Base-by-base conservation (phyloP, 78 protist species). In the Polysphondylium violaceum region DNA sequence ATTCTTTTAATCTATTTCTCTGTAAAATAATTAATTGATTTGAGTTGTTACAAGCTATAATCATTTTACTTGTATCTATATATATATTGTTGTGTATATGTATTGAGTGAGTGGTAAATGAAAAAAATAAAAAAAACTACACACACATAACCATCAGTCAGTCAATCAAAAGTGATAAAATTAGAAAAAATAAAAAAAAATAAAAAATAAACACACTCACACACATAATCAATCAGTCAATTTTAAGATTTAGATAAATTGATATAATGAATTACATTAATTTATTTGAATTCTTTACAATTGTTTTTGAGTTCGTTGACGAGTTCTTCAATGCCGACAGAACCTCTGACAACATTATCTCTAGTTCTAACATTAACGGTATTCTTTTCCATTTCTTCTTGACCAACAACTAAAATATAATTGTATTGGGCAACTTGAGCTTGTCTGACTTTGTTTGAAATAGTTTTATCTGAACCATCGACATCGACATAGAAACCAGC, bases 341-440 rank as follows among this genome's bases (percentile, higher is more conserved):
- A 27, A 44, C 76, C 76, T 43, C 76, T 43, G 23, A 65, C 78
- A 25, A 31, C 23, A 72, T 50, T 50, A 44, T 88, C 98, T 51
- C 98, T 92, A 21, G 79, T 58, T 56, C 99, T 93, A 19, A 98
- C 79, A 85, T 75, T 95, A 69, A 97, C 98, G 2, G 97, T 92
- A 19, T 53, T 3, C 65, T 35, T 35, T n/a, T 38, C 94, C 31
- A 16, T 25, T 76, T 98, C 99, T 72, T 92, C 89, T 67, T 68
- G 47, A 17, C 99, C 99, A 41, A 98, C 96, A 44, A 98, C 98
- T n/a, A 98, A 23, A 44, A 97, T 94, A 93, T 71, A 97, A 91
- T 97, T 98, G 94, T 88, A 96, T 51, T 96, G 98, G n/a, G 64
- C 72, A 12, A 81, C 9, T 43, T 75, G 85, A 9, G 98, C 99